A percentile compares a stretch with the other conserved stretches of the same genome.
Evolutionary conservation across 768 basidiomycete genomes (phyloP).

Genomic region (Hygrophoropsis aurantiaca): DNA sequence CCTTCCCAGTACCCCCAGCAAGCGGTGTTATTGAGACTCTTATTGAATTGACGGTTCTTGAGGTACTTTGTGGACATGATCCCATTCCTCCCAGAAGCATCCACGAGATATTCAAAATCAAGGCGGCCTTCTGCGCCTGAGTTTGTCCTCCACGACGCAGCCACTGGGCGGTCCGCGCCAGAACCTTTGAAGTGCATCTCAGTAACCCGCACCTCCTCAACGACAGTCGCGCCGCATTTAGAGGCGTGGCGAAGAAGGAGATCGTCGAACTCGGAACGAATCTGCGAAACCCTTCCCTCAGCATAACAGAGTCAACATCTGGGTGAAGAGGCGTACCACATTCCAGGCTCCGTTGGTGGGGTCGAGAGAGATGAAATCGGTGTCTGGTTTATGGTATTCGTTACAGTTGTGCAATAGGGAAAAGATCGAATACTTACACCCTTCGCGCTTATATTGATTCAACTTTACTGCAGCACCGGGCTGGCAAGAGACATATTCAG

Average conservation of each 20-base stretch:
- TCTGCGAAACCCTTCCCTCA: slow-evolving; percentile 24
- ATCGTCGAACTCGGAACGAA: slow-evolving; percentile 61
- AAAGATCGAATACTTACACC: slow-evolving; percentile 39
- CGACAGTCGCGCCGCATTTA: slow-evolving; percentile 49
- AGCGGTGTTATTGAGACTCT: slow-evolving; percentile 32
- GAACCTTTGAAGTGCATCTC: slow-evolving; percentile 13
- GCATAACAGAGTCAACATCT: neutral
- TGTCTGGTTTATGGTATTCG: slow-evolving; percentile 36
- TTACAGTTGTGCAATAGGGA: slow-evolving; percentile 2
- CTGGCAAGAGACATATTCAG: slow-evolving; percentile 24
- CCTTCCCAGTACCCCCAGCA: slow-evolving; percentile 39
- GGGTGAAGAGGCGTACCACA: slow-evolving; percentile 41
- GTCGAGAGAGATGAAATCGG: slow-evolving; percentile 57
- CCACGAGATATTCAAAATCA: slow-evolving; percentile 34
- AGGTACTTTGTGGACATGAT: slow-evolving; percentile 38
- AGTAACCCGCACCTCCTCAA: slow-evolving; percentile 34
- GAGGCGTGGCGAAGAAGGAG: slow-evolving; percentile 56
- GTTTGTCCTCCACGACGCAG: slow-evolving; percentile 23
- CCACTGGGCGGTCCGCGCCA: slow-evolving; percentile 17
- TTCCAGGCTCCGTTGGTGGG: slow-evolving; percentile 59
- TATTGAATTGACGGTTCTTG: slow-evolving; percentile 33
- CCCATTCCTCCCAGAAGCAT: slow-evolving; percentile 36
- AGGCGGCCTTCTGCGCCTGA: slow-evolving; percentile 25
- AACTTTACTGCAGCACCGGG: slow-evolving; percentile 65
- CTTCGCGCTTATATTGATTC: slow-evolving; percentile 63